Percentiles rank a stretch among this genome's conserved stretches.
Evolutionary conservation across 345 rosid species (phyloP).

Genomic region (Cardiospermum halicacabum): DNA sequence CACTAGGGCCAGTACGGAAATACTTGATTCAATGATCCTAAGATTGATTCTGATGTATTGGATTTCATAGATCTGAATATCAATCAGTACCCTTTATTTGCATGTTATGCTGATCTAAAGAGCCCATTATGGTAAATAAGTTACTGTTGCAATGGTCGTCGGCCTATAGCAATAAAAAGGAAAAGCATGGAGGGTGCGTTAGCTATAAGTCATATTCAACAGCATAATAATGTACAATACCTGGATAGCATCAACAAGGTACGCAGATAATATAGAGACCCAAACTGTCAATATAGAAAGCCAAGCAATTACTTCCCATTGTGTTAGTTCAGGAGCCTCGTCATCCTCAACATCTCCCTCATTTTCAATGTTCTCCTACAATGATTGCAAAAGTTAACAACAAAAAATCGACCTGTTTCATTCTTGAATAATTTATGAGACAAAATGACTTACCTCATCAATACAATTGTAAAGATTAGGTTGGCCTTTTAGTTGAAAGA

Average conservation of each 20-base stretch:
- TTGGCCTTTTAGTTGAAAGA: constrained; percentile 71
- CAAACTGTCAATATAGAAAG: constrained; percentile 78
- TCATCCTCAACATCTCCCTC: constrained; percentile 36
- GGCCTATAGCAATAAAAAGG: not conserved
- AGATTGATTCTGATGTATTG: not conserved
- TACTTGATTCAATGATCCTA: not conserved
- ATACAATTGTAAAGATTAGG: constrained; percentile 43
- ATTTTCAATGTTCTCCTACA: constrained; percentile 51
- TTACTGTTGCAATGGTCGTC: no score
- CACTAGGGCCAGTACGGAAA: not conserved
- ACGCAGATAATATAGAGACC: constrained; percentile 81
- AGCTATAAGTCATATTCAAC: not conserved
- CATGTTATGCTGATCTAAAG: not conserved
- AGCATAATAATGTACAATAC: constrained; percentile 21
- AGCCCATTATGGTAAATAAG: not conserved
- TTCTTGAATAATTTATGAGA: not conserved
- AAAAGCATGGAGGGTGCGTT: not conserved
- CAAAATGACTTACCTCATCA: constrained; percentile 44
- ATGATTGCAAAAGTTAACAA: not conserved
- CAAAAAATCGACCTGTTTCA: not conserved
- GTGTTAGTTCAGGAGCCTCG: constrained; percentile 72
- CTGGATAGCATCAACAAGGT: constrained; percentile 88
- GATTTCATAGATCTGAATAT: not conserved
- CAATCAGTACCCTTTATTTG: not conserved
- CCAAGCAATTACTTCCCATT: constrained; percentile 84